Base-by-base conservation (phyloP, 176 grass and related monocot genomes). In the Eragrostis curvula region DNA sequence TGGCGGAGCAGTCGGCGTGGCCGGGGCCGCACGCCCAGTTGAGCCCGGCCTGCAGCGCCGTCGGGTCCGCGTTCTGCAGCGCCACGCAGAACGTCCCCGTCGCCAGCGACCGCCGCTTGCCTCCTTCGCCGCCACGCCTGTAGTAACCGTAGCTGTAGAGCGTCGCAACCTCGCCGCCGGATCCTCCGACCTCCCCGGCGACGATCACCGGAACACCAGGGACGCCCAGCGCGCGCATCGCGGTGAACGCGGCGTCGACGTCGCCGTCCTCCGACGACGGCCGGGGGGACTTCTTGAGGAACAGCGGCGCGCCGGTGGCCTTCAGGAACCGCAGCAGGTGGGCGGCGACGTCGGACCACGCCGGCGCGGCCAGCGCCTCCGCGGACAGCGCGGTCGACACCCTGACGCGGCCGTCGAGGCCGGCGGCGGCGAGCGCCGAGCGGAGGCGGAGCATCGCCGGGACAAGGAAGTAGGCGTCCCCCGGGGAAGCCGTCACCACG, bases 11-110 rank as follows among this genome's bases (percentile, higher is more conserved):
- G 78, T 97, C 89, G 8, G 92, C 92, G 5, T 81, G 72, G 3
- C 90, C 92, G 2, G 25, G 44, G 0, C 95, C 95, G 17, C 95
- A 97, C 13, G 90, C 95, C 95, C 95, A 97, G 81, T 66, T 87
- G 15, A 97, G 72, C 21, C 92, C 90, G 0, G 78, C 81, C 82
- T 88, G 69, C 67, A 97, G 77, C 13, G 90, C 88, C 23, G 82
- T 40, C 71, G 39, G 42, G 75, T 92, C 92, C 8, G 95, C 95
- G 59, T 78, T 92, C 70, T 89, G 62, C 9, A 82, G 83, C 20
- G 95, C 95, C 70, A 97, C 92, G 81, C 95, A 97, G 87, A 97
- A 97, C 75, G 68, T 75, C 46, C 93, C 93, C 51, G 77, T 67
- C 67, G 69, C 78, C 36, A 86, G 79, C 29, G 83, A 74, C 83